Conservation (phyloP, 2,329 filamentous ascomycete species). For the Verticillium zaregamsianum region DNA sequence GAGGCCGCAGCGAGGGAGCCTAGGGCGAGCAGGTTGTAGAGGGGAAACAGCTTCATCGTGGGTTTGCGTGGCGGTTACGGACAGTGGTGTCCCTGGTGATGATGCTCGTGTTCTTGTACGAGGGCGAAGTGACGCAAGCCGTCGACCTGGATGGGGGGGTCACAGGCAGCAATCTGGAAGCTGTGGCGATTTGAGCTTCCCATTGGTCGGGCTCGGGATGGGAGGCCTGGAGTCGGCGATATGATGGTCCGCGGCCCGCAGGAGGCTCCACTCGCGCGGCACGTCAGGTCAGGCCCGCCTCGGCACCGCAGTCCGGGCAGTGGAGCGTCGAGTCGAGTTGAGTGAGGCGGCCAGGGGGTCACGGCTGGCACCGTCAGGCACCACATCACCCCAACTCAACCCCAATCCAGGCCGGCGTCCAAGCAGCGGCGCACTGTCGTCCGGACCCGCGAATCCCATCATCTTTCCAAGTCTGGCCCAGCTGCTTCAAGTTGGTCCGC, state of each 20-base stretch:
- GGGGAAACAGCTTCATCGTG: conserved; percentile 25
- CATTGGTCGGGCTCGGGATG: conserved; percentile 9
- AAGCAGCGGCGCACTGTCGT: background rate
- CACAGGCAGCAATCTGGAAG: background rate
- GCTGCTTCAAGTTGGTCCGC: background rate
- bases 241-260: background rate
- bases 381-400: background rate
- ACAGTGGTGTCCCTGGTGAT: background rate
- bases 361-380: background rate
- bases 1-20: conserved; percentile 16
- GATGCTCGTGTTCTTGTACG: background rate
- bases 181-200: conserved; percentile 8
- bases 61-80: conserved; percentile 6
- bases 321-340: background rate
- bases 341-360: background rate
- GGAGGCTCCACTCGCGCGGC: background rate
- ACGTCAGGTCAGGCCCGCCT: background rate
- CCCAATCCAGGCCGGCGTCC: background rate
- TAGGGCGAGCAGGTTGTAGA: conserved; percentile 26
- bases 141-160: conserved; percentile 7
- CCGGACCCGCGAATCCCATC: background rate
- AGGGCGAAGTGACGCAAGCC: background rate
- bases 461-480: background rate
- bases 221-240: background rate
- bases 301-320: background rate